These are phyloP conservation scores for Boletellus deceptivus DNA, from an alignment of 1,284 basidiomycete species.

Conservation along the genomic window DNA sequence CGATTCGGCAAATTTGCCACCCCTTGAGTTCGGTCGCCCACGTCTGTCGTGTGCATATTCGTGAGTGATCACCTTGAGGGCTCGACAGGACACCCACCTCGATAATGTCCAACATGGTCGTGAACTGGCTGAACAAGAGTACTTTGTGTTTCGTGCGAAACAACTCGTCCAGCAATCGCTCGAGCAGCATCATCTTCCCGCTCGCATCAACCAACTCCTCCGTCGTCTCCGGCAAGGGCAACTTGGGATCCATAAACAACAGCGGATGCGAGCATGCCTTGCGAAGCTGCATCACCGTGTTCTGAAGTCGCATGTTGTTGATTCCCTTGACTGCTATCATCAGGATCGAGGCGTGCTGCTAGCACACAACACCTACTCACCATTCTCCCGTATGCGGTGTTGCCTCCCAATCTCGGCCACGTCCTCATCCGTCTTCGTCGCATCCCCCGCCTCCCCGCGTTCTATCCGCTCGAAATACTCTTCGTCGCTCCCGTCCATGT, in stretches of 20 bases:
- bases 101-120: conserved; percentile 93
- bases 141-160: conserved; percentile 87
- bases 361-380: conserved; percentile 37
- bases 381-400: conserved; percentile 55
- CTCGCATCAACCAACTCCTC: conserved; percentile 82
- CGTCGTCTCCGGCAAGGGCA: conserved; percentile 41
- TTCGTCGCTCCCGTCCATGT: conserved; percentile 55
- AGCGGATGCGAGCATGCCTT: conserved; percentile 95
- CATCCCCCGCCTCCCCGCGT: conserved; percentile 39
- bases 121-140: conserved; percentile 93
- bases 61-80: not conserved
- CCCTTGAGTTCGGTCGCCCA: conserved; percentile 84
- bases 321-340: conserved; percentile 70
- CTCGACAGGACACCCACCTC: conserved; percentile 51
- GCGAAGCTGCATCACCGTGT: conserved; percentile 92
- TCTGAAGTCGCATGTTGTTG: conserved; percentile 91
- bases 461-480: conserved; percentile 69
- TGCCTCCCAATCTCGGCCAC: conserved; percentile 48
- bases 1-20: conserved; percentile 86
- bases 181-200: conserved; percentile 96
- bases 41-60: conserved; percentile 45
- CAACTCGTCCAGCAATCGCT: conserved; percentile 84
- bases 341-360: not conserved
- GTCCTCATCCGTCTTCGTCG: conserved; percentile 39
- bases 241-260: conserved; percentile 85